Conservation (phyloP, 352 stramenopile genomes). For the Phytophthora syringae region DNA sequence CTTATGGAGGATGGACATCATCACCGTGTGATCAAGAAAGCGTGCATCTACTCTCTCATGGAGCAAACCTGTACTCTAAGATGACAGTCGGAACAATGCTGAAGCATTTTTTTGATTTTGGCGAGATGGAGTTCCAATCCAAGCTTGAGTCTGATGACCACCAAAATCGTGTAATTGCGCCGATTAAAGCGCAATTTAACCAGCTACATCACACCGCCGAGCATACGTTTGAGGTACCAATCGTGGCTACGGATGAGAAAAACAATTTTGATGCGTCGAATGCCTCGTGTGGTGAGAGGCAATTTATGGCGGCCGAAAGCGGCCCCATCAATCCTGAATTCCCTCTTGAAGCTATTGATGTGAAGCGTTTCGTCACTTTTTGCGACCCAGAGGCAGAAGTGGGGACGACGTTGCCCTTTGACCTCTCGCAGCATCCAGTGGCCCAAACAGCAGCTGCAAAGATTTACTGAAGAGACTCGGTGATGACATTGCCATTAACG, state of each 20-base stretch:
- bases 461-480: constrained; percentile 93
- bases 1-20: constrained; percentile 56
- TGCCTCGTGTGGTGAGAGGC: constrained; percentile 74
- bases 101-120: constrained; percentile 87
- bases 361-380: constrained; percentile 76
- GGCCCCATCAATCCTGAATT: constrained; percentile 73
- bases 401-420: constrained; percentile 87
- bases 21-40: constrained; percentile 77
- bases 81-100: constrained; percentile 76
- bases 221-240: constrained; percentile 26
- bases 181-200: constrained; percentile 76
- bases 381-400: constrained; percentile 69
- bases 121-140: constrained; percentile 67
- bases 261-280: constrained; percentile 73
- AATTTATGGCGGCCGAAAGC: constrained; percentile 35
- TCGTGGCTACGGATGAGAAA: constrained; percentile 19
- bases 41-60: constrained; percentile 68
- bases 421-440: constrained; percentile 89
- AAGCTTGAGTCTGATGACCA: constrained; percentile 66
- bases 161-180: constrained; percentile 52
- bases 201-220: constrained; percentile 55
- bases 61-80: constrained; percentile 87
- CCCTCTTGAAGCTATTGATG: constrained; percentile 72
- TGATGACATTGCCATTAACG: constrained; percentile 93
- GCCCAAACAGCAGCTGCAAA: constrained; percentile 94